Conservation (phyloP, 2,329 filamentous ascomycete genomes). For the Ophiostoma tasmaniense region DNA sequence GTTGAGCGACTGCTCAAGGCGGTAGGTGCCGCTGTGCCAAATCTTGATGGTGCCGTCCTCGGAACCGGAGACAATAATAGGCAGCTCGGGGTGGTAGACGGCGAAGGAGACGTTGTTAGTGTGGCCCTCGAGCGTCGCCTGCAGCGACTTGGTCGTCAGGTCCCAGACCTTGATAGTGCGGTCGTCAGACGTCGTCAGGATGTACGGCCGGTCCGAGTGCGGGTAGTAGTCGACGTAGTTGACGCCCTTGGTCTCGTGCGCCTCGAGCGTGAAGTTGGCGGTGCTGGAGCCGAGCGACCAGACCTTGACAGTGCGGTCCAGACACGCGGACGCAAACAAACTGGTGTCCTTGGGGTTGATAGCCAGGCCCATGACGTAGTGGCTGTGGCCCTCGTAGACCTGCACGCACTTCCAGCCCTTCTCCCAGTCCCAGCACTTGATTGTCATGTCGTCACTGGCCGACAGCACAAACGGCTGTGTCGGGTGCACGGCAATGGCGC, state of each 20-base stretch:
- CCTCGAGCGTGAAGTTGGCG: constrained; percentile 92
- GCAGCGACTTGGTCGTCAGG: constrained; percentile 95
- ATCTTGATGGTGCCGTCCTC: constrained; percentile 97
- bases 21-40: constrained; percentile 97
- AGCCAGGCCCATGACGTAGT: constrained; percentile 87
- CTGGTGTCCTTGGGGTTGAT: constrained; percentile 98
- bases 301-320: constrained; percentile 83
- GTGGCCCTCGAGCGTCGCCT: constrained; percentile 92
- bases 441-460: constrained; percentile 96
- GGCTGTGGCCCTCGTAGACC: constrained; percentile 88
- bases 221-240: constrained; percentile 93
- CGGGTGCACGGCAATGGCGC: constrained; percentile 90
- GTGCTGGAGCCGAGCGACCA: constrained; percentile 69
- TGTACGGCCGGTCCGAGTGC: constrained; percentile 69
- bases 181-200: constrained; percentile 94
- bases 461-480: constrained; percentile 85
- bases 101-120: constrained; percentile 98
- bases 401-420: constrained; percentile 97
- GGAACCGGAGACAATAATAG: constrained; percentile 94
- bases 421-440: constrained; percentile 99
- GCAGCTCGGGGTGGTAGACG: constrained; percentile 93
- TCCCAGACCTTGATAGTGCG: constrained; percentile 98
- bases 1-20: constrained; percentile 89
- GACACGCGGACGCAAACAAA: constrained; percentile 82
- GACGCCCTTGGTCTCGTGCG: constrained; percentile 93